phyloP scores from a whole-genome alignment of 257 asterid genomes.

The Osmanthus fragrans region DNA sequence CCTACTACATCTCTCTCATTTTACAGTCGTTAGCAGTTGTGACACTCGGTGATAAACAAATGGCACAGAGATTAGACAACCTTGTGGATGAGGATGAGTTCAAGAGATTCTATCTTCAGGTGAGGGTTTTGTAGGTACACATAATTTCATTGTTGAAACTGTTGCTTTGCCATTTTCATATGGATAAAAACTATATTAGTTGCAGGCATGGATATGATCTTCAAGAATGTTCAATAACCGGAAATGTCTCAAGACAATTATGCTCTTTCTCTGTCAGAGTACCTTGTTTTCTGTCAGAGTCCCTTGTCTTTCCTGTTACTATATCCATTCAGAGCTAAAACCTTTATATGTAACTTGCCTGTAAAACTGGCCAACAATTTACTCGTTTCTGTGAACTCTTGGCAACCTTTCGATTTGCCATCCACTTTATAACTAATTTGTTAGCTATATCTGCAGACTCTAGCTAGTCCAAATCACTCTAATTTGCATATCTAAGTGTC shows the following conservation, averaged over 20 bases:
- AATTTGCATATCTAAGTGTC: slow-evolving; percentile 12
- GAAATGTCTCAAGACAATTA: slow-evolving; percentile 1
- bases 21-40: slow-evolving; percentile 85
- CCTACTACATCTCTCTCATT: slow-evolving; percentile 15
- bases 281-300: not conserved
- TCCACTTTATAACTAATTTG: not conserved
- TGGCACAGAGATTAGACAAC: slow-evolving; percentile 95
- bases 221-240: slow-evolving; percentile 12
- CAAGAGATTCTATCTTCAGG: slow-evolving; percentile 99
- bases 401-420: not conserved
- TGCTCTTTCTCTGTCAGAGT: not conserved
- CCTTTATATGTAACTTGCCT: not conserved
- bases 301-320: not conserved
- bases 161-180: slow-evolving; percentile 1
- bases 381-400: not conserved
- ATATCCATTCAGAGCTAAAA: slow-evolving; percentile 15
- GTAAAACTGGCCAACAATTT: slow-evolving; percentile 7
- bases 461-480: not conserved
- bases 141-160: slow-evolving; percentile 19
- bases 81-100: slow-evolving; percentile 92
- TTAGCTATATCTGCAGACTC: not conserved
- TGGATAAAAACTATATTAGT: slow-evolving; percentile 18
- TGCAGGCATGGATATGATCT: slow-evolving; percentile 10
- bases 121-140: slow-evolving; percentile 28
- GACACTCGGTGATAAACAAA: slow-evolving; percentile 92